These are phyloP conservation scores for Fusarium sp. DNA, from an alignment of 2,329 filamentous ascomycete species.

Conservation along the genomic window DNA sequence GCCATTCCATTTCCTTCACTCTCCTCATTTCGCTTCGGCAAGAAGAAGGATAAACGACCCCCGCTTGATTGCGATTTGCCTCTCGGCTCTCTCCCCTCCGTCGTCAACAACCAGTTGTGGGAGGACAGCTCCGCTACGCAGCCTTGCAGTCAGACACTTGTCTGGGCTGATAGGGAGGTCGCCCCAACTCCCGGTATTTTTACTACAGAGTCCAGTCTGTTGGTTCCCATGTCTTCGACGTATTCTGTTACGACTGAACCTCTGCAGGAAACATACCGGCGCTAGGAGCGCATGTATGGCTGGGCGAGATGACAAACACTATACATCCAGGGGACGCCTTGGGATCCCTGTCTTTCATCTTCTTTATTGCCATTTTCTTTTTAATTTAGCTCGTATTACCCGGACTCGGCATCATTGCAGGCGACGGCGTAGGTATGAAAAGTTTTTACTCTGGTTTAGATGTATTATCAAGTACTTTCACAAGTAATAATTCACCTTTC, in stretches of 20 bases:
- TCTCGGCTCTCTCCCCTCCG: constrained; percentile 26
- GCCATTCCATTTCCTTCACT: constrained; percentile 32
- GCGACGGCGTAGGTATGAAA: constrained; percentile 28
- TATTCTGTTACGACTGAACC: constrained; percentile 41
- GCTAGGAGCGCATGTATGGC: constrained; percentile 32
- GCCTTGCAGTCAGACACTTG: constrained; percentile 37
- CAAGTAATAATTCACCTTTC: not conserved
- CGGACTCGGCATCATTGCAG: constrained; percentile 26
- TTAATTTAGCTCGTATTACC: not conserved
- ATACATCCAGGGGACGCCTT: not conserved
- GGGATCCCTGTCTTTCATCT: not conserved
- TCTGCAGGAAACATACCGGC: constrained; percentile 40
- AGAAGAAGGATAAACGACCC: constrained; percentile 7
- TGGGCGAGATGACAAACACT: constrained; percentile 17
- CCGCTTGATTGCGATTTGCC: constrained; percentile 7
- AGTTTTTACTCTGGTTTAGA: constrained; percentile 6
- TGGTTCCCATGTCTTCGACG: constrained; percentile 10
- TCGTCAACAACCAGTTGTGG: constrained; percentile 18
- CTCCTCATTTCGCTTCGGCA: constrained; percentile 27
- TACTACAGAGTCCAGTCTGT: constrained; percentile 8
- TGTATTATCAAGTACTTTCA: constrained; percentile 5
- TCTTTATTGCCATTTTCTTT: constrained; percentile 6
- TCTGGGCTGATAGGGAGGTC: constrained; percentile 44
- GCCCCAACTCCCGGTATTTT: not conserved
- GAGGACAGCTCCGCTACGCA: constrained; percentile 1